Percentiles rank a stretch among this genome's conserved stretches.
Evolutionary conservation across 202 grass and related monocot genomes (phyloP).

Genomic region (Setaria viridis): DNA sequence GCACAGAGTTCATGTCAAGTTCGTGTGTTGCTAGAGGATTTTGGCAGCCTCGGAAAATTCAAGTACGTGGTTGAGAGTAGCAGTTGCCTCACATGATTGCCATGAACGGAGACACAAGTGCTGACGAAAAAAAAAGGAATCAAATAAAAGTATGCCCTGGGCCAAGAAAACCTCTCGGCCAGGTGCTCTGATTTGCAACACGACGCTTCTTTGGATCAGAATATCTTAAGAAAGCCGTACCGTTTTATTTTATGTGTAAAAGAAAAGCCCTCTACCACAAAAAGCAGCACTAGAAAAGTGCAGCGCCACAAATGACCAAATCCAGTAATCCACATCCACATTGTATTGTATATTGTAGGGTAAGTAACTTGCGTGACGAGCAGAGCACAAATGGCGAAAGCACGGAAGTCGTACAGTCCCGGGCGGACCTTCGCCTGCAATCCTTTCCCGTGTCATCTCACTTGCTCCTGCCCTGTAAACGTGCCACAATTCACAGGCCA

Average conservation of each 20-base stretch:
- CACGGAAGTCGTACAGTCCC: not conserved
- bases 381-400: not conserved
- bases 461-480: not conserved
- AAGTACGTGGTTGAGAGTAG: not conserved
- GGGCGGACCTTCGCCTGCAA: not conserved
- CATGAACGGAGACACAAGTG: slow-evolving; percentile 11
- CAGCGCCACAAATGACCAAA: slow-evolving; percentile 15
- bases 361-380: not conserved
- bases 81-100: slow-evolving; percentile 40
- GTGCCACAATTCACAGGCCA: not conserved
- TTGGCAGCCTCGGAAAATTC: not conserved
- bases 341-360: not conserved
- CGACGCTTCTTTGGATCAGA: not conserved
- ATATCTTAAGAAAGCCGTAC: not conserved
- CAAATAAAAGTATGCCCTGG: not conserved
- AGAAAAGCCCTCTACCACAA: not conserved
- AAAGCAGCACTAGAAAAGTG: not conserved
- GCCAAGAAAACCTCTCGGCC: not conserved
- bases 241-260: too few relatives aligned
- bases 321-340: not conserved
- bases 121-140: not conserved
- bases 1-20: not conserved
- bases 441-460: not conserved
- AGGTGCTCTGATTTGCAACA: not conserved
- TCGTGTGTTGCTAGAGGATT: not conserved